phyloP scores from a whole-genome alignment of 768 basidiomycete genomes.

The Podaxis sp. region DNA sequence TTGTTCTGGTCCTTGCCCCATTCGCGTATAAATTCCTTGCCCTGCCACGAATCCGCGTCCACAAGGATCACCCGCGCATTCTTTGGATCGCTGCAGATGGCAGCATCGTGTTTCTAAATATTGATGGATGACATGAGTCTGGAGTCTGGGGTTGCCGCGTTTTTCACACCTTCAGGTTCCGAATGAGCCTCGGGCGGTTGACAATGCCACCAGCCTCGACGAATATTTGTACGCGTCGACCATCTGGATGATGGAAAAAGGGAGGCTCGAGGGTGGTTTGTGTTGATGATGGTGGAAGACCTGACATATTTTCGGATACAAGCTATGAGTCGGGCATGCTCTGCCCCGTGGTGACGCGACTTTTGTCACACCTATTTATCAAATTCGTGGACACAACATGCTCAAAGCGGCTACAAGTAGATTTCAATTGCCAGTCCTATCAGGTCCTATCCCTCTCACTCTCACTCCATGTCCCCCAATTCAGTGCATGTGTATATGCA shows the following conservation, averaged over 20 bases:
- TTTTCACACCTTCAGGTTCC: slow-evolving; percentile 42
- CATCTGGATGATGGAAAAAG: slow-evolving; percentile 41
- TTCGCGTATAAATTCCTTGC: slow-evolving; percentile 55
- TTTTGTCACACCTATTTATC: slow-evolving; percentile 12
- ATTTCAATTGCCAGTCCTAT: not conserved
- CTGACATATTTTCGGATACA: slow-evolving; percentile 14
- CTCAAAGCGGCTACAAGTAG: not conserved
- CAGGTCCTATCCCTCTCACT: not conserved
- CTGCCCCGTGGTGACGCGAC: slow-evolving; percentile 10
- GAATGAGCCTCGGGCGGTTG: slow-evolving; percentile 50
- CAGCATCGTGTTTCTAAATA: slow-evolving; percentile 54
- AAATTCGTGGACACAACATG: not conserved
- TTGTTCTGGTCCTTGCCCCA: slow-evolving; percentile 55
- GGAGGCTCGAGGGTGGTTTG: slow-evolving; percentile 14
- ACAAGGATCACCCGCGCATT: slow-evolving; percentile 62
- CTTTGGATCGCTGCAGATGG: slow-evolving; percentile 48
- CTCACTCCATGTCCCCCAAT: not conserved
- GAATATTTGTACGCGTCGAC: slow-evolving; percentile 48
- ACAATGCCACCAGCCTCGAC: slow-evolving; percentile 55
- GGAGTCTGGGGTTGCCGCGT: not conserved
- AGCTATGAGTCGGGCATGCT: not conserved
- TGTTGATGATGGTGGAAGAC: slow-evolving; percentile 14
- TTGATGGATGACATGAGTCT: slow-evolving; percentile 8
- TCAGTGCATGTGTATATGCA: slow-evolving; percentile 15
- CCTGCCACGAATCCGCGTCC: slow-evolving; percentile 49